Conservation (phyloP, 148 eudicot genomes). For the Amaranthus palmeri region DNA sequence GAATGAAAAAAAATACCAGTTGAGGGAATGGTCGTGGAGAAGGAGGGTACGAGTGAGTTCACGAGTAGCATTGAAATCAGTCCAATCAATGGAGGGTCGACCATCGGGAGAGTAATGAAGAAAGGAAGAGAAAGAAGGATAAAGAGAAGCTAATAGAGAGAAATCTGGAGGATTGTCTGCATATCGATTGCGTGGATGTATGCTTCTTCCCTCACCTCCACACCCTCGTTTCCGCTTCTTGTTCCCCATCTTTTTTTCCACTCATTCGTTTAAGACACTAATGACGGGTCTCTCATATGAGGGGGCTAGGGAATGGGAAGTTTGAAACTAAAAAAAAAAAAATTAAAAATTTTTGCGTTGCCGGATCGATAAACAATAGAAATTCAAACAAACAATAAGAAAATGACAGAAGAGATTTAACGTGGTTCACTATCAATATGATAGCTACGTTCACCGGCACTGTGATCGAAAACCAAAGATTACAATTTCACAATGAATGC, state of each 20-base stretch:
- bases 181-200: constrained; percentile 75
- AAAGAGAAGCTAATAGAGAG: constrained; percentile 51
- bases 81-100: constrained; percentile 81
- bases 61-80: constrained; percentile 86
- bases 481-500: too few relatives aligned
- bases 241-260: constrained; percentile 4
- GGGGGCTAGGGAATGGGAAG: too few relatives aligned
- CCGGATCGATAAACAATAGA: too few relatives aligned
- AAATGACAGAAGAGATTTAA: too few relatives aligned
- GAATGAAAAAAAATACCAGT: constrained; percentile 36
- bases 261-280: too few relatives aligned
- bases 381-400: too few relatives aligned
- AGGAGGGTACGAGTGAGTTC: constrained; percentile 82
- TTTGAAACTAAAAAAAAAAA: too few relatives aligned
- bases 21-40: constrained; percentile 69
- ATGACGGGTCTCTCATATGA: too few relatives aligned
- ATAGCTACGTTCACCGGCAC: too few relatives aligned
- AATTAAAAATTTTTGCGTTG: too few relatives aligned
- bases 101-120: constrained; percentile 55
- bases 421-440: too few relatives aligned
- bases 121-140: constrained; percentile 58
- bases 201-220: constrained; percentile 32
- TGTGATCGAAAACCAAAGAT: too few relatives aligned
- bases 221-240: constrained; percentile 53
- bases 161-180: constrained; percentile 80